phyloP scores from a whole-genome alignment of 2,329 filamentous ascomycete species.

The Magnaporthiopsis incrustans region DNA sequence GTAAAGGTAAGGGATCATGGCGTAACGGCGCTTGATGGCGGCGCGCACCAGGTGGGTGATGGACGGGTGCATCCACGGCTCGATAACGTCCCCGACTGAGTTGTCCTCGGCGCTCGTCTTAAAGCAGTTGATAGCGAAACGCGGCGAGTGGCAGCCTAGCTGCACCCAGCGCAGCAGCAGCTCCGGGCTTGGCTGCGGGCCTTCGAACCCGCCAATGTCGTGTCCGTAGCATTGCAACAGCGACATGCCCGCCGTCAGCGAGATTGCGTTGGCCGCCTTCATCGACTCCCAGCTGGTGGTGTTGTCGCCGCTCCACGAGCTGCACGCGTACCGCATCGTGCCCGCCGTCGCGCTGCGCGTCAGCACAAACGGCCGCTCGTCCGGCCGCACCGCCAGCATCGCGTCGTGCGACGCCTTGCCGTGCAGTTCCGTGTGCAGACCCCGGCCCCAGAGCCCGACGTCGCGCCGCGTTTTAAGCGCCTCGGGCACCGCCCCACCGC shows the following conservation, averaged over 20 bases:
- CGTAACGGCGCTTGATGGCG: conserved; percentile 63
- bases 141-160: conserved; percentile 58
- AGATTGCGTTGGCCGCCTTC: conserved; percentile 63
- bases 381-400: conserved; percentile 47
- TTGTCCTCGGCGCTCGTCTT: conserved; percentile 62
- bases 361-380: conserved; percentile 57
- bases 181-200: conserved; percentile 62
- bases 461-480: conserved; percentile 32
- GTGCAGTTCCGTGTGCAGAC: conserved; percentile 62
- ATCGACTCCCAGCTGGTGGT: conserved; percentile 66
- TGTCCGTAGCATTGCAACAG: conserved; percentile 64
- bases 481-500: conserved; percentile 19
- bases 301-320: conserved; percentile 69
- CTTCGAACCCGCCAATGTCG: conserved; percentile 70
- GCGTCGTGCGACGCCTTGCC: conserved; percentile 64
- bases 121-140: conserved; percentile 73
- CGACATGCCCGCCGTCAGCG: conserved; percentile 59
- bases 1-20: conserved; percentile 65
- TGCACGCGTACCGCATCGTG: conserved; percentile 62
- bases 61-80: conserved; percentile 70
- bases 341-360: conserved; percentile 64
- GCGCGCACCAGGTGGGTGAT: conserved; percentile 54
- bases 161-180: conserved; percentile 67
- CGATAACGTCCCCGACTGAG: conserved; percentile 62
- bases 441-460: conserved; percentile 62